These are phyloP conservation scores for Linderniella brevidens DNA, from an alignment of 257 asterid species.

Conservation along the genomic window DNA sequence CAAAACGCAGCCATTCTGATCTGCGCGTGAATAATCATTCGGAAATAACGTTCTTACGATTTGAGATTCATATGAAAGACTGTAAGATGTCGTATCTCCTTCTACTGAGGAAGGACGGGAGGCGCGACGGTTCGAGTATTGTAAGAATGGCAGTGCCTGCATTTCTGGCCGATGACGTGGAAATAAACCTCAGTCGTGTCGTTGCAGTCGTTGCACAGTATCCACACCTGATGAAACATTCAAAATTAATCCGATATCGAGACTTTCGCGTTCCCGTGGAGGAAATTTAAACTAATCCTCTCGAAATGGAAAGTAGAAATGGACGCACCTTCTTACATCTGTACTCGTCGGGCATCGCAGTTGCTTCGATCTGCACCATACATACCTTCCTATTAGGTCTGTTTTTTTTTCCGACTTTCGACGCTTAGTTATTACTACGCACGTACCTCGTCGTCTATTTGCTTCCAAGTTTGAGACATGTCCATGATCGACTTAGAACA, in stretches of 20 bases:
- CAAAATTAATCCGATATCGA: no score
- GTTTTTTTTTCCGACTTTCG: no score
- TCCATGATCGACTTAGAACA: conserved; percentile 74
- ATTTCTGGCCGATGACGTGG: conserved; percentile 84
- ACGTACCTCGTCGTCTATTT: conserved; percentile 66
- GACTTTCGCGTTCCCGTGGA: no score
- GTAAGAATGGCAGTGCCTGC: conserved; percentile 80
- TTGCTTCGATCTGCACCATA: conserved; percentile 60
- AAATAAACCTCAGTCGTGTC: conserved; percentile 81
- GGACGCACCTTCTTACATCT: conserved; percentile 63
- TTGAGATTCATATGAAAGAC: no score
- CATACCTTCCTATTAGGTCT: no score
- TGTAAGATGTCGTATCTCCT: no score
- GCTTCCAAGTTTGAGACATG: conserved; percentile 68
- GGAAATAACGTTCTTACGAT: no score
- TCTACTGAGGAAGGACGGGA: conserved; percentile 66
- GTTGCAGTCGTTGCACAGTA: conserved; percentile 86
- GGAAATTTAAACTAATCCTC: no score
- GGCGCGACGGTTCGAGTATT: conserved; percentile 75
- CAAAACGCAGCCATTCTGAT: no score
- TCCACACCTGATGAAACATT: conserved; percentile 97
- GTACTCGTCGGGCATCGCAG: conserved; percentile 75
- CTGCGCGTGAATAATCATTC: no score
- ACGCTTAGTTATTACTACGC: no score
- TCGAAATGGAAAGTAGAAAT: neutral